Evolutionary conservation across 352 stramenopile genomes (phyloP).

Genomic region (Pythium aquatile): DNA sequence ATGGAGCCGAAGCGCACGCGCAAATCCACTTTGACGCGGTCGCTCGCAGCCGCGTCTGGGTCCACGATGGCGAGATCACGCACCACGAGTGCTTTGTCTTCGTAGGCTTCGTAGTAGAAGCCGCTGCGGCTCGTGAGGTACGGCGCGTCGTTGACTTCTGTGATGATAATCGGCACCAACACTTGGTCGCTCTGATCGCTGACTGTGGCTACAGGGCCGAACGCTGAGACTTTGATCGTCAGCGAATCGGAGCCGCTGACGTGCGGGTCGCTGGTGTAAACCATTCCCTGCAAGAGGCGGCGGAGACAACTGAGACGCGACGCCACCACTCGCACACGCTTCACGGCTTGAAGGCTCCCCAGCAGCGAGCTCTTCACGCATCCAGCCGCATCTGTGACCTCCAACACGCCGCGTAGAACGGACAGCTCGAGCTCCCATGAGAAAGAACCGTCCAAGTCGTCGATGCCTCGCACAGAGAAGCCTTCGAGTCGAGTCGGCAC

Average conservation of each 20-base stretch:
- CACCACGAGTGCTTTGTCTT: slow-evolving; percentile 57
- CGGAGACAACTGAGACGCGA: slow-evolving; percentile 35
- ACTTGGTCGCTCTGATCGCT: slow-evolving; percentile 23
- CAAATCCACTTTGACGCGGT: slow-evolving; percentile 34
- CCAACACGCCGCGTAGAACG: slow-evolving; percentile 1
- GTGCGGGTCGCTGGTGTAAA: slow-evolving; percentile 43
- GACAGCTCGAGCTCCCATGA: slow-evolving; percentile 16
- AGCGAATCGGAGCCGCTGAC: slow-evolving; percentile 49
- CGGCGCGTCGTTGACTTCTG: slow-evolving; percentile 69
- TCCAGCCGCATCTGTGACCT: background rate
- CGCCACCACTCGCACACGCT: slow-evolving; percentile 4
- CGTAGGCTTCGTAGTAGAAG: slow-evolving; percentile 45
- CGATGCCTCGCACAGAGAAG: slow-evolving; percentile 38
- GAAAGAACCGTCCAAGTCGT: slow-evolving; percentile 15
- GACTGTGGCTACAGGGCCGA: background rate
- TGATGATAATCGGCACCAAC: slow-evolving; percentile 43
- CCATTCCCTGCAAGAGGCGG: slow-evolving; percentile 31
- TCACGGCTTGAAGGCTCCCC: background rate
- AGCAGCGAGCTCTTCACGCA: slow-evolving; percentile 5
- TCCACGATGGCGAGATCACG: slow-evolving; percentile 45
- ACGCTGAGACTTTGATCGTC: slow-evolving; percentile 28
- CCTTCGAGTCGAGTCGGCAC: slow-evolving; percentile 28
- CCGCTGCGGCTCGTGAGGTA: slow-evolving; percentile 35
- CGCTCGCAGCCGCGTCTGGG: slow-evolving; percentile 30
- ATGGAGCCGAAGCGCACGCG: slow-evolving; percentile 37